Evolutionary conservation across 202 grass and related monocot species (phyloP), one percentile per base, ranked within the genome.

Genomic region (Musa balbisiana): DNA sequence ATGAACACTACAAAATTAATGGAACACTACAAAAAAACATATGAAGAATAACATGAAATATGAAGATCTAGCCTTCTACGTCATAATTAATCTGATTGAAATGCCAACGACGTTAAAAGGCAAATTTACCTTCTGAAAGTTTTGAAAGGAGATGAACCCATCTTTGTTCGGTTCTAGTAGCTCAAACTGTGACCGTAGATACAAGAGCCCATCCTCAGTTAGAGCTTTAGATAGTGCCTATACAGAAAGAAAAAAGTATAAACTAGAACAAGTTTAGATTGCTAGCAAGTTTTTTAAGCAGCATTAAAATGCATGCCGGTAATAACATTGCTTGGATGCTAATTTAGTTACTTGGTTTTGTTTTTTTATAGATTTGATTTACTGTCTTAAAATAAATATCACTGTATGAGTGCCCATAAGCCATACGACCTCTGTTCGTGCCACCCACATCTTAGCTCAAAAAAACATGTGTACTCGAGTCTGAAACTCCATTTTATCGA

Each of bases 201-300:
- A 99, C 76, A 90, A 81, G 72, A 99, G 84, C 52, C 95, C 89
- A 70, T 99, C 91, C 25, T 92, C 91, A 24, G 82, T 86, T 73
- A 99, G 80, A 85, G 95, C 85, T 82, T 90, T 99, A 11, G 95
- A 92, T 27, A 99, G 80, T 69, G 91, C 91, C 95, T 99, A 85
- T 51, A 5, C 43, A 70, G 33, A 43, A 43, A 43, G 33, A 43
- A 70, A 21, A 11, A n/a, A 51, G 19, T 8, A 10, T 70, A 23
- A 2, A n/a, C n/a, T 19, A 60, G 56, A 19, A 60, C 14, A 67
- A 50, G 51, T 51, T 62, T 62, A 19, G n/a, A 62, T 19, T 62
- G 56, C 17, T 1, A 62, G 14, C 15, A 17, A 62, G n/a, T 1
- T 62, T 62, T 62, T 62, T 19, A 62, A 62, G 9, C 14, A 62